Evolutionary conservation across 1,139 yeast species (phyloP), one percentile per base, ranked within the genome.

Genomic region (Kodamaea arcana): DNA sequence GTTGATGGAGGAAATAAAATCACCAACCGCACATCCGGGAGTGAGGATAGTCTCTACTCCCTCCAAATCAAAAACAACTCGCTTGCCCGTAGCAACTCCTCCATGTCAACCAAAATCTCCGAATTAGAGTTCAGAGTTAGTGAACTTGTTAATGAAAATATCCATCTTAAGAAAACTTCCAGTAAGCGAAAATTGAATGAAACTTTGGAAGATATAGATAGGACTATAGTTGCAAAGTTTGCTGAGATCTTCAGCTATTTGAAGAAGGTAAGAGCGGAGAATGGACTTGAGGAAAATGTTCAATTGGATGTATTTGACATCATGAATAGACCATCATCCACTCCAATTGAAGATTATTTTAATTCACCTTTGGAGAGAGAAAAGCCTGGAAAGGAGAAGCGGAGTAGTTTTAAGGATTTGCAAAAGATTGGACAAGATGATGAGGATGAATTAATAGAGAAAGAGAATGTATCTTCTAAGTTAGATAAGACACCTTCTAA

Each of bases 71-170:
- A 80, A 48, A 80, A 80, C 52, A 64, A 63, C 40, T 66, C 73
- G 14, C 54, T 81, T 26, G 83, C 83, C 1, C 71, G 68, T 43
- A 72, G 71, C 36, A 80, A 79, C 50, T 69, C 79, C 6, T 52
- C 67, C 15, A 58, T 80, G 51, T 59, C 70, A 58, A 49, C 66
- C 24, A 72, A 65, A 41, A 60, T 80, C 13, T 56, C 69, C 2
- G 76, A 70, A 18, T 54, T 81, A 54, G 85, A 80, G 48, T 47
- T 55, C 11, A 69, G 34, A 27, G 40, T 47, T 11, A 35, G 37
- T 9, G 48, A 40, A 11, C 37, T 47, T 30, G 34, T 38, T 17
- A 37, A 39, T 15, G 51, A 47, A 23, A 47, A 47, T 31, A 35
- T 34, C 33, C 40, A 37, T 13, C 32, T 46, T 8, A 34, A 36